Evolutionary conservation across 768 basidiomycete genomes (phyloP).

Genomic region (Mycena polygramma): DNA sequence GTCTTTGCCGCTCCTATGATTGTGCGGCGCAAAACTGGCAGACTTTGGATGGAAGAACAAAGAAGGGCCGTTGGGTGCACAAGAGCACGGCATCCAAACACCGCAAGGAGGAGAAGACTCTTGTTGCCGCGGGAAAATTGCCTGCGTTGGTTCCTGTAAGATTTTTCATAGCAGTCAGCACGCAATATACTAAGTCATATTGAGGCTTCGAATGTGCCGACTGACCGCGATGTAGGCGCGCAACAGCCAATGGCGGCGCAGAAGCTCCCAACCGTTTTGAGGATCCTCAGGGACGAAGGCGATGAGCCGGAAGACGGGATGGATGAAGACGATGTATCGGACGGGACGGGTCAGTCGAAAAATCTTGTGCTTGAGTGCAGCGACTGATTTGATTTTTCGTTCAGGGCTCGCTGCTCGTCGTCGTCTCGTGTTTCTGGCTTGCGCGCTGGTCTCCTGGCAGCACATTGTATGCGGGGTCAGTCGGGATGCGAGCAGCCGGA

Average conservation of each 20-base stretch:
- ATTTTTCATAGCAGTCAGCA: not conserved
- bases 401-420: conserved; percentile 10
- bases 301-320: no score
- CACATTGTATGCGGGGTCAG: conserved; percentile 27
- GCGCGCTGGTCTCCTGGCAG: conserved; percentile 27
- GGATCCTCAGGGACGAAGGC: not conserved
- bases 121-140: not conserved
- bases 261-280: not conserved
- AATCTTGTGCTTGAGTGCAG: not conserved
- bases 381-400: not conserved
- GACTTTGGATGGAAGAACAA: conserved; percentile 7
- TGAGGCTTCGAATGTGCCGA: no score
- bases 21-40: conserved; percentile 11
- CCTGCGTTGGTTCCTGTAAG: conserved; percentile 26
- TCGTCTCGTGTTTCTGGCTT: conserved; percentile 6
- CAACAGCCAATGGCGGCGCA: not conserved
- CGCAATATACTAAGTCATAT: conserved; percentile 2
- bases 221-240: not conserved
- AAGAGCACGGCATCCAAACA: conserved; percentile 7
- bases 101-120: not conserved
- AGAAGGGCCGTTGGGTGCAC: conserved; percentile 10
- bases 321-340: conserved; percentile 3
- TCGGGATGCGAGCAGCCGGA: conserved; percentile 7
- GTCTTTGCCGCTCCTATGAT: conserved; percentile 22
- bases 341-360: not conserved